These are phyloP conservation scores for Podospora comata DNA, from an alignment of 495 filamentous ascomycete species.

Conservation along the genomic window DNA sequence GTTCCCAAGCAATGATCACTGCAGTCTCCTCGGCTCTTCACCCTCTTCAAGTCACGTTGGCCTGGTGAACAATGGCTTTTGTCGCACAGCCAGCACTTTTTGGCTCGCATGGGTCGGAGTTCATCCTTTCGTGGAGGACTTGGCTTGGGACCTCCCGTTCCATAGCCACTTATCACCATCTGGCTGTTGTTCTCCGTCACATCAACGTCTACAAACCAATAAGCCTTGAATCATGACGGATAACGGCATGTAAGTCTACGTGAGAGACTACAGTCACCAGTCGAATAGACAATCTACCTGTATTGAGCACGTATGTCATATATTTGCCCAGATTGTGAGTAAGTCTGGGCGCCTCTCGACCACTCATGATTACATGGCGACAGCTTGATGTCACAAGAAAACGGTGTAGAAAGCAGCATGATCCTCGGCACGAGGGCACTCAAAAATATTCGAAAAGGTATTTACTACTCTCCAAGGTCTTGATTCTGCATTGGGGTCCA, in stretches of 20 bases:
- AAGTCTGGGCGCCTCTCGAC: neutral
- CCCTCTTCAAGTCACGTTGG: neutral
- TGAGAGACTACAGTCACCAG: neutral
- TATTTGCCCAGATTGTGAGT: neutral
- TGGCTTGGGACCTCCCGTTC: neutral
- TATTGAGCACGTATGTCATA: neutral
- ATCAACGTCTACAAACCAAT: neutral
- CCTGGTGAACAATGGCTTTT: neutral
- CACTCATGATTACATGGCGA: neutral
- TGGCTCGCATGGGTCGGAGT: neutral
- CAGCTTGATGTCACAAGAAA: neutral
- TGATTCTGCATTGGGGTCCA: too few relatives aligned
- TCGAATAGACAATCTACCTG: neutral
- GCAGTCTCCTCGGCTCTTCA: neutral
- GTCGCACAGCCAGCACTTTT: neutral
- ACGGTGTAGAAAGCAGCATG: too few relatives aligned
- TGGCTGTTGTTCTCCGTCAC: neutral
- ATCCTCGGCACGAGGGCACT: too few relatives aligned
- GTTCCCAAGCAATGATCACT: neutral
- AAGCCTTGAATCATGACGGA: neutral
- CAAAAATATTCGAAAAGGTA: too few relatives aligned
- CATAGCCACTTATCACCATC: neutral
- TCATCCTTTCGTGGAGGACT: neutral
- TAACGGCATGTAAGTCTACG: neutral
- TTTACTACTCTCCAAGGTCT: too few relatives aligned